Percentiles rank a stretch among this genome's conserved stretches.
Conservation (phyloP, 352 stramenopile species). For the Phytophthora pinifolia region DNA sequence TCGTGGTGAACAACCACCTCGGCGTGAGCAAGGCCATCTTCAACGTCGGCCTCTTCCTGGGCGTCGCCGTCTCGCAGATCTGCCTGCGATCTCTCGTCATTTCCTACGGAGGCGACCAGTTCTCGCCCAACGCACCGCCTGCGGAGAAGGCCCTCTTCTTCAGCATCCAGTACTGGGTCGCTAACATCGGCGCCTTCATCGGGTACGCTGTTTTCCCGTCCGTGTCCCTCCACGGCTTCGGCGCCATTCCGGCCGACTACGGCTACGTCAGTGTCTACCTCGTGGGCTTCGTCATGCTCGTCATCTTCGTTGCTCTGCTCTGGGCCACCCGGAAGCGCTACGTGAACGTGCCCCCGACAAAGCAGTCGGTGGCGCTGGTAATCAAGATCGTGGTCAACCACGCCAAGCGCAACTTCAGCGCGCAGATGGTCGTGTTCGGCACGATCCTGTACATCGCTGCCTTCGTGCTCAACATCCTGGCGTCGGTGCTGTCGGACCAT, state of each 20-base stretch:
- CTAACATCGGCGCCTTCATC: conserved; percentile 76
- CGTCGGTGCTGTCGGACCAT: conserved; percentile 42
- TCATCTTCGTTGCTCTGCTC: conserved; percentile 40
- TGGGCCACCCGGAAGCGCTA: conserved; percentile 42
- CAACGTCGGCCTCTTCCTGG: conserved; percentile 49
- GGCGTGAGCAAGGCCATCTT: conserved; percentile 43
- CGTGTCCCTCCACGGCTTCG: conserved; percentile 69
- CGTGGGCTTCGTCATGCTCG: conserved; percentile 47
- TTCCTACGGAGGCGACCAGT: conserved; percentile 65
- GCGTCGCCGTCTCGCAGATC: conserved; percentile 44
- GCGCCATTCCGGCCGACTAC: conserved; percentile 38
- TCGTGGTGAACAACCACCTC: conserved; percentile 30
- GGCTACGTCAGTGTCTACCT: conserved; percentile 57
- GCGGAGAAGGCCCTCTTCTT: conserved; percentile 72
- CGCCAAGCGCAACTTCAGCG: conserved; percentile 29
- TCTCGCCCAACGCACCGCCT: conserved; percentile 36
- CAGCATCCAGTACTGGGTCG: conserved; percentile 80
- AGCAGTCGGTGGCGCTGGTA: conserved; percentile 42
- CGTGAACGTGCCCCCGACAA: conserved; percentile 39
- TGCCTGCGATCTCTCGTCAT: conserved; percentile 61
- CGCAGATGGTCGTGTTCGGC: conserved; percentile 34
- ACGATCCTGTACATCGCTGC: conserved; percentile 36
- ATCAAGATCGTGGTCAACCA: conserved; percentile 37
- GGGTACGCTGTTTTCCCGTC: conserved; percentile 76
- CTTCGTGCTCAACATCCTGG: conserved; percentile 56